Conservation (phyloP, 306 rosid genomes). For the Abrus precatorius region DNA sequence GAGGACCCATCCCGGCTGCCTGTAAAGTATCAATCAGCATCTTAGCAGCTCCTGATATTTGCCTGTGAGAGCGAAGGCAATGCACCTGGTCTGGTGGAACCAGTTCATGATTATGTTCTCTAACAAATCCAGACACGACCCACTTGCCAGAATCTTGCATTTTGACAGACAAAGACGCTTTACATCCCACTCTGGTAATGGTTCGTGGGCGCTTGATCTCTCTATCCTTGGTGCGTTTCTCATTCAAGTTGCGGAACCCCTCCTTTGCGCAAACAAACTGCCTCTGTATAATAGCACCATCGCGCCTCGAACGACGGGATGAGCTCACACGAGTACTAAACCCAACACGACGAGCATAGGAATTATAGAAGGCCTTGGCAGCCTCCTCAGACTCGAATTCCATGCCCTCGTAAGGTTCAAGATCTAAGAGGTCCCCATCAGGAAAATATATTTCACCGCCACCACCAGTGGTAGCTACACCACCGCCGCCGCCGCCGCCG, state of each 20-base stretch:
- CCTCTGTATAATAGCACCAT: slow-evolving; percentile 97
- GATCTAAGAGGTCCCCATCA: slow-evolving; percentile 92
- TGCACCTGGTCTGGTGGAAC: slow-evolving; percentile 99
- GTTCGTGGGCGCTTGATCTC: slow-evolving; percentile 97
- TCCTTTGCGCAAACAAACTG: slow-evolving; percentile 98
- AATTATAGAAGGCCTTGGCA: slow-evolving; percentile 96
- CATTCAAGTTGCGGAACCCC: slow-evolving; percentile 95
- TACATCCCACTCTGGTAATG: slow-evolving; percentile 95
- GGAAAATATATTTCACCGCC: slow-evolving; percentile 76
- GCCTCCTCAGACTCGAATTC: slow-evolving; percentile 99
- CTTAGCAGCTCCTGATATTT: slow-evolving; percentile 96
- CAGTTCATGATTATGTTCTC: slow-evolving; percentile 91
- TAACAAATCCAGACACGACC: slow-evolving; percentile 95
- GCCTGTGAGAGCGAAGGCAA: slow-evolving; percentile 95
- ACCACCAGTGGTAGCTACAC: slow-evolving; percentile 12
- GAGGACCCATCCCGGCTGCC: slow-evolving; percentile 99
- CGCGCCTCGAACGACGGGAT: slow-evolving; percentile 95
- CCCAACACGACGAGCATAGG: slow-evolving; percentile 98
- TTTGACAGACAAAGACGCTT: slow-evolving; percentile 95
- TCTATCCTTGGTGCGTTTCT: slow-evolving; percentile 97
- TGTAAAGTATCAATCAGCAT: slow-evolving; percentile 95
- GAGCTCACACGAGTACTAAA: slow-evolving; percentile 99
- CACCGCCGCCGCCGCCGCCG: neutral
- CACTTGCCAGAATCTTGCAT: slow-evolving; percentile 98
- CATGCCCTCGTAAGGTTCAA: slow-evolving; percentile 95